Evolutionary conservation across 2,329 filamentous ascomycete genomes (phyloP).

Genomic region (Magnaporthales sp.): DNA sequence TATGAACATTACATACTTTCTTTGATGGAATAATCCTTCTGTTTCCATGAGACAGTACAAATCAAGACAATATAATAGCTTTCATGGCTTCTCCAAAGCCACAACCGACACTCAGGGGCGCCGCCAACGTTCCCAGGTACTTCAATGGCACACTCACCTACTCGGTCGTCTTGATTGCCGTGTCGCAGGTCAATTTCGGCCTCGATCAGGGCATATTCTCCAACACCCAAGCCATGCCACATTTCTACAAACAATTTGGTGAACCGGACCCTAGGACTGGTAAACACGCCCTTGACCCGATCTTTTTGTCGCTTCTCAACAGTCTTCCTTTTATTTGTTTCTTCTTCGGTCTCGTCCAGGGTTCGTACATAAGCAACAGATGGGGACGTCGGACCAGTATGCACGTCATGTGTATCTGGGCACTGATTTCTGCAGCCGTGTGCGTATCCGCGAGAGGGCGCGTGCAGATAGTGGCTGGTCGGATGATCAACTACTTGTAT

Average conservation of each 20-base stretch:
- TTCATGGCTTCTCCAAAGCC: no score
- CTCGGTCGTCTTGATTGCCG: constrained; percentile 18
- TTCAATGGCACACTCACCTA: constrained; percentile 13
- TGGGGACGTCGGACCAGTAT: constrained; percentile 26
- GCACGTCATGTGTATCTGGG: constrained; percentile 28
- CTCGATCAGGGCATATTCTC: constrained; percentile 28
- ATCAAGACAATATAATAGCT: no score
- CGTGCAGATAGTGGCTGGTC: constrained; percentile 23
- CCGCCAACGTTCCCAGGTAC: neutral
- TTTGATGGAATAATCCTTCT: no score
- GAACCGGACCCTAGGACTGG: constrained; percentile 15
- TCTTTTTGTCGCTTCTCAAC: constrained; percentile 27
- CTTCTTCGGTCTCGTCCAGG: constrained; percentile 18
- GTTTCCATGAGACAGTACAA: no score
- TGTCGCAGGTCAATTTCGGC: constrained; percentile 30
- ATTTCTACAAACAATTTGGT: constrained; percentile 25
- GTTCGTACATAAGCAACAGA: constrained; percentile 18
- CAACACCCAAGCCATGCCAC: constrained; percentile 27
- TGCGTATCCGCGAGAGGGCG: constrained; percentile 19
- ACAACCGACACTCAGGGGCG: no score
- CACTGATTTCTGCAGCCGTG: constrained; percentile 22
- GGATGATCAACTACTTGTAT: constrained; percentile 27
- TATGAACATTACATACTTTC: no score
- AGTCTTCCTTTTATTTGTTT: constrained; percentile 25
- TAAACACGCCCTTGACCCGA: constrained; percentile 18